phyloP scores from a whole-genome alignment of 2,329 filamentous ascomycete genomes.

The Elsinoe ampelina region DNA sequence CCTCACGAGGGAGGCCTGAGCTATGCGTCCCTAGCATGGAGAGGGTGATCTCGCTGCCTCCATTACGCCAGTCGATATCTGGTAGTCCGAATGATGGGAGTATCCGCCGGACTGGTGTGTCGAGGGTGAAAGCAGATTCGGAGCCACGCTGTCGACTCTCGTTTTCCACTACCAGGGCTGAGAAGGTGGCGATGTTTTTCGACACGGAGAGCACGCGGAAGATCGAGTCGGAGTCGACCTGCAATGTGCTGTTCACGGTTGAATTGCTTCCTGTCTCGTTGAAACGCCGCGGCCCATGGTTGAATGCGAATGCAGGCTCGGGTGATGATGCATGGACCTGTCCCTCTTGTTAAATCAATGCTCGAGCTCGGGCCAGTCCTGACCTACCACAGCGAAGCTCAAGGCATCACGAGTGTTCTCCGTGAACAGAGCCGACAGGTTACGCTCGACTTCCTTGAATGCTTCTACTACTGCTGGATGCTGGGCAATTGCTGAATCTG shows the following conservation, averaged over 20 bases:
- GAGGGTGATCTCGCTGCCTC: slow-evolving; percentile 2
- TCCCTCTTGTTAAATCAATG: too few relatives aligned
- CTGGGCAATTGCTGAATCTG: neutral
- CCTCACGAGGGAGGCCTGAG: neutral
- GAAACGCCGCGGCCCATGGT: neutral
- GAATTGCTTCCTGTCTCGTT: neutral
- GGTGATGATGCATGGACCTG: neutral
- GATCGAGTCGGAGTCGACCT: neutral
- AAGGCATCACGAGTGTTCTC: neutral
- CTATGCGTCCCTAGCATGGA: slow-evolving; percentile 2
- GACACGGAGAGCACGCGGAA: slow-evolving; percentile 1
- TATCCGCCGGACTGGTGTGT: neutral
- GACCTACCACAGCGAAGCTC: slow-evolving; percentile 4
- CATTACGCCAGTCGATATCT: slow-evolving; percentile 5
- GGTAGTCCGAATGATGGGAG: neutral
- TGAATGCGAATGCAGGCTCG: neutral
- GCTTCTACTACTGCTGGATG: neutral
- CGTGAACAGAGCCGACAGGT: slow-evolving; percentile 1
- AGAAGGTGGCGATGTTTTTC: slow-evolving; percentile 8
- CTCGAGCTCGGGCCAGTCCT: too few relatives aligned
- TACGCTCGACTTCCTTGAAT: slow-evolving; percentile 6
- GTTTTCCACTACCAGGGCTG: slow-evolving; percentile 3
- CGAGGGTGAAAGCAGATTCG: neutral
- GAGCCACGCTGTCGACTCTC: neutral
- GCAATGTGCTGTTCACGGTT: neutral